phyloP scores from a whole-genome alignment of 495 filamentous ascomycete species.

The Penicillium chermesinum region DNA sequence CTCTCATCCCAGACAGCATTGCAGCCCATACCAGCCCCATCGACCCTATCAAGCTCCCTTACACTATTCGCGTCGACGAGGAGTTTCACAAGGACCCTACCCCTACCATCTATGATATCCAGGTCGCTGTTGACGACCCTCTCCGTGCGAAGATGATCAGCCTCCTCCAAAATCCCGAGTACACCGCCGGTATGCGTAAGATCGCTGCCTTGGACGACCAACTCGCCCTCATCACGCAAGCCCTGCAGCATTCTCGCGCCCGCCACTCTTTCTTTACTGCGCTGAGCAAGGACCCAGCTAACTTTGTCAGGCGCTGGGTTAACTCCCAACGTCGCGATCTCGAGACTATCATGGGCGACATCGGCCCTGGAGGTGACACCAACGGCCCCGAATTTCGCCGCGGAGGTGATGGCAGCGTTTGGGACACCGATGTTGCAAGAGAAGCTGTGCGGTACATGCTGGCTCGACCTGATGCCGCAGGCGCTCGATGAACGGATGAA shows the following conservation, averaged over 20 bases:
- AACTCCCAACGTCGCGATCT: conserved; percentile 84
- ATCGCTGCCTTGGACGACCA: conserved; percentile 75
- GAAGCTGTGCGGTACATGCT: conserved; percentile 48
- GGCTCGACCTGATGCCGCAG: conserved; percentile 38
- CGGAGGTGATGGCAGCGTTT: conserved; percentile 50
- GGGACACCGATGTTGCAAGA: conserved; percentile 45
- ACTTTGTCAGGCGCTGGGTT: conserved; percentile 78
- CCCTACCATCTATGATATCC: conserved; percentile 84
- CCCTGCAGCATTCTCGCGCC: conserved; percentile 70
- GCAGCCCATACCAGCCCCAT: conserved; percentile 69
- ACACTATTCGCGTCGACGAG: conserved; percentile 91
- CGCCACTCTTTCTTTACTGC: conserved; percentile 78
- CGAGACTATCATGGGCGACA: conserved; percentile 84
- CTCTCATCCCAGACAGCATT: conserved; percentile 73
- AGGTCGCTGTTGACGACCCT: conserved; percentile 78
- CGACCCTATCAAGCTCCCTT: conserved; percentile 77
- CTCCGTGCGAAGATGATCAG: conserved; percentile 61
- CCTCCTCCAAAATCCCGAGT: conserved; percentile 50
- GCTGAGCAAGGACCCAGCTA: conserved; percentile 73
- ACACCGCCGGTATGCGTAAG: conserved; percentile 57
- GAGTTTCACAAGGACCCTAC: conserved; percentile 60
- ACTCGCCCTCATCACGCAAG: conserved; percentile 71
- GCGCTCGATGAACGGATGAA: conserved; percentile 19
- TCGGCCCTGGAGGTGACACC: conserved; percentile 57
- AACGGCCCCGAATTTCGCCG: conserved; percentile 54